These are phyloP conservation scores for Iris pallida DNA, from an alignment of 116 monocot genomes.

Conservation along the genomic window DNA sequence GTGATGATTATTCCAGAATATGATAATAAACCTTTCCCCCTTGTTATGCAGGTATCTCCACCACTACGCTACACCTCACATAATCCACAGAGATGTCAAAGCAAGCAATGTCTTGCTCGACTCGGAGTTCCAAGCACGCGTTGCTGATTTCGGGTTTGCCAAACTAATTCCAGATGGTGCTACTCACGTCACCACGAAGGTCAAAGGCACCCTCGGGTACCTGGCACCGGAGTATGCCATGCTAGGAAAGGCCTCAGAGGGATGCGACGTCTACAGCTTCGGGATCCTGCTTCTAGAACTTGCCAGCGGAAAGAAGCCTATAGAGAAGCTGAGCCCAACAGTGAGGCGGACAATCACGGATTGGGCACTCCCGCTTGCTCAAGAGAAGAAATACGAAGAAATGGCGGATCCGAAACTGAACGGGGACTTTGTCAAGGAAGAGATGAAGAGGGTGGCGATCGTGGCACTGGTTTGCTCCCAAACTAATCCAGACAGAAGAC, in stretches of 20 bases:
- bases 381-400: slow-evolving; percentile 27
- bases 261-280: slow-evolving; percentile 48
- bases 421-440: slow-evolving; percentile 24
- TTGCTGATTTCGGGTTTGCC: slow-evolving; percentile 48
- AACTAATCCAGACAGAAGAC: slow-evolving; percentile 31
- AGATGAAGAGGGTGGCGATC: slow-evolving; percentile 40
- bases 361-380: slow-evolving; percentile 43
- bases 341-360: slow-evolving; percentile 22
- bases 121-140: slow-evolving; percentile 33
- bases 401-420: slow-evolving; percentile 36
- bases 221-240: slow-evolving; percentile 41
- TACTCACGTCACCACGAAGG: slow-evolving; percentile 28
- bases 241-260: slow-evolving; percentile 37
- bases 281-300: slow-evolving; percentile 45
- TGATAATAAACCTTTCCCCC: too few species aligned
- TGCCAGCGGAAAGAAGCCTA: slow-evolving; percentile 39
- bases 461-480: slow-evolving; percentile 38
- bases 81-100: slow-evolving; percentile 44
- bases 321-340: slow-evolving; percentile 23
- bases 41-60: slow-evolving; percentile 36
- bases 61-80: slow-evolving; percentile 40
- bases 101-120: slow-evolving; percentile 48
- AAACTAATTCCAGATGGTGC: slow-evolving; percentile 41
- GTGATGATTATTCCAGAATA: too few species aligned
- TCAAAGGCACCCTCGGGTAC: slow-evolving; percentile 37